Conservation (phyloP, 1,139 yeast genomes). For the Taphrina communis region DNA sequence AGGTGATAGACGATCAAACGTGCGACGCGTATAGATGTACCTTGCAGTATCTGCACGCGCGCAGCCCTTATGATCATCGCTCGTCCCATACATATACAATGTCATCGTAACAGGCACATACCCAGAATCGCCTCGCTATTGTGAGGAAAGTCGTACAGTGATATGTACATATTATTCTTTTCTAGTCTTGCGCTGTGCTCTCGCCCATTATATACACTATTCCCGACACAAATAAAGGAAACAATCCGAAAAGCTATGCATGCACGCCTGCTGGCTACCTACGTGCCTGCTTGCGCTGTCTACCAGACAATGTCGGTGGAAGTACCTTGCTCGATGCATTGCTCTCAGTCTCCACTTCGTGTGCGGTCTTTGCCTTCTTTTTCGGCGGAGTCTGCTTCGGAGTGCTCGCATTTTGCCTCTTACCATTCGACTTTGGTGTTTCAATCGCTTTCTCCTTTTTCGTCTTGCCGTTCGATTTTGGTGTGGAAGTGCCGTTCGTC, state of each 20-base stretch:
- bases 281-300: conserved; percentile 33
- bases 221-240: background rate
- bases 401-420: conserved; percentile 10
- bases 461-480: conserved; percentile 2
- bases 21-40: no score
- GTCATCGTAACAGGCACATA: no score
- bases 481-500: background rate
- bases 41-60: no score
- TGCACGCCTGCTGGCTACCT: conserved; percentile 6
- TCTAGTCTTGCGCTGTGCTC: background rate
- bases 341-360: conserved; percentile 13
- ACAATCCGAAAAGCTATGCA: no score
- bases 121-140: no score
- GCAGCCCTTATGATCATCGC: no score
- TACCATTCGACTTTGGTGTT: conserved; percentile 12
- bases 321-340: conserved; percentile 14
- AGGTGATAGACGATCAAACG: no score
- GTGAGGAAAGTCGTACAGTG: background rate
- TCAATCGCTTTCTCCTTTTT: background rate
- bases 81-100: no score
- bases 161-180: conserved; percentile 2
- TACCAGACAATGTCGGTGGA: conserved; percentile 35
- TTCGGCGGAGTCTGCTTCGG: conserved; percentile 20
- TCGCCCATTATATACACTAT: background rate
- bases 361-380: conserved; percentile 8